Evolutionary conservation across 371 early-diverging fungal genomes (phyloP).

Genomic region (Basidiobolus heterosporus): DNA sequence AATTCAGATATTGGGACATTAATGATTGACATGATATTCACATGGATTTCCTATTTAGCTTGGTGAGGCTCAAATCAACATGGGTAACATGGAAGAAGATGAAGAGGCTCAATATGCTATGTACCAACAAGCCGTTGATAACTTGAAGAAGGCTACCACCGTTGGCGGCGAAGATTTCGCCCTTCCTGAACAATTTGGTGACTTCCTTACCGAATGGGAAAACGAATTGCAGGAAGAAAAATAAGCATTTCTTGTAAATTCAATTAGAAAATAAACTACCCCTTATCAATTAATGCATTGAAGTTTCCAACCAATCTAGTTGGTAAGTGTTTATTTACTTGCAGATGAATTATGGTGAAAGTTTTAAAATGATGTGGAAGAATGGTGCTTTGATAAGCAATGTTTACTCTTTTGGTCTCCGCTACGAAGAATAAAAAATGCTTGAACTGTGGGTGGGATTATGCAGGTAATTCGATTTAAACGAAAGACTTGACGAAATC

Average conservation of each 20-base stretch:
- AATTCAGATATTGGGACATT: neutral
- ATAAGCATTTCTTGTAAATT: too few relatives aligned
- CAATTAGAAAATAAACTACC: too few relatives aligned
- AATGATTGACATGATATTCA: neutral
- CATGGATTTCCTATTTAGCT: neutral
- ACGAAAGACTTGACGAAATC: constrained; percentile 73
- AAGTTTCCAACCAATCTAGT: too few relatives aligned
- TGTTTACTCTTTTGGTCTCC: too few relatives aligned
- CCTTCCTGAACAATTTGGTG: neutral
- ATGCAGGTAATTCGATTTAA: constrained; percentile 1
- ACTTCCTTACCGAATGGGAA: neutral
- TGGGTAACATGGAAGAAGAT: neutral
- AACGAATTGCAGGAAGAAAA: too few relatives aligned
- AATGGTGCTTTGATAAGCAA: too few relatives aligned
- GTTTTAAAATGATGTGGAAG: too few relatives aligned
- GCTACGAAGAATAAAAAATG: too few relatives aligned
- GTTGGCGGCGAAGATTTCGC: neutral
- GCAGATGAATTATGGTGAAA: too few relatives aligned
- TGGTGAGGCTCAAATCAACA: neutral
- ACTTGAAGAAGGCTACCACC: neutral
- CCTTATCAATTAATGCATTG: too few relatives aligned
- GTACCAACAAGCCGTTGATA: neutral
- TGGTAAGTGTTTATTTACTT: too few relatives aligned
- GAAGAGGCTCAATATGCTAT: neutral
- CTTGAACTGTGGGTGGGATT: too few relatives aligned